Percentiles rank a stretch among this genome's conserved stretches.
These are phyloP conservation scores for Rhodotorula sp. DNA, from an alignment of 1,284 basidiomycete genomes.

Conservation along the genomic window DNA sequence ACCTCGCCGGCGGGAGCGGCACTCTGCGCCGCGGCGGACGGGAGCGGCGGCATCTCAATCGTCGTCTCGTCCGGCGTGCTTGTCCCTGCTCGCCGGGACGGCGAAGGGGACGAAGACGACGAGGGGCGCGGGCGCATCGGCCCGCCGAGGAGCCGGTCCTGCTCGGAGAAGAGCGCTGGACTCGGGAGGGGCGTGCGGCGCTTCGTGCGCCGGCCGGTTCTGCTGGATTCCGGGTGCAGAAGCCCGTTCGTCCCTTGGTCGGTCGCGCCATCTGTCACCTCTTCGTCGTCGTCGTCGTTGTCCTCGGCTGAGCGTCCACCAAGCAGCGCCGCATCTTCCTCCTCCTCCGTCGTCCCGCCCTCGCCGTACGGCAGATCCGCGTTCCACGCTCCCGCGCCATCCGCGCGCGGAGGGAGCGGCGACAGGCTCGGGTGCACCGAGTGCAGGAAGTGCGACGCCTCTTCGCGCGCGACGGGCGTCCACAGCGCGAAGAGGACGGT, in stretches of 20 bases:
- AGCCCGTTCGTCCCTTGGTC: not conserved
- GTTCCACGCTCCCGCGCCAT: too few relatives aligned
- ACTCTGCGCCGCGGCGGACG: not conserved
- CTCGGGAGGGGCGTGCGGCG: not conserved
- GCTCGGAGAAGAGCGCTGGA: conserved; percentile 28
- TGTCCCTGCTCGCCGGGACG: too few relatives aligned
- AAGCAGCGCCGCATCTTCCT: not conserved
- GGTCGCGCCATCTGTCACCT: too few relatives aligned
- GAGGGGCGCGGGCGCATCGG: not conserved
- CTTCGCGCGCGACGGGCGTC: conserved; percentile 62
- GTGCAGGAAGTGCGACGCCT: conserved; percentile 30
- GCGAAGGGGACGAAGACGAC: not conserved
- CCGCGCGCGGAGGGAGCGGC: not conserved
- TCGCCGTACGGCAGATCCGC: not conserved
- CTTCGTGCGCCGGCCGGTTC: too few relatives aligned
- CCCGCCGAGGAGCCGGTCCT: conserved; percentile 24
- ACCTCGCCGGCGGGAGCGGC: not conserved
- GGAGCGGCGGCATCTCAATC: conserved; percentile 4
- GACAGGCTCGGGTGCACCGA: conserved; percentile 18
- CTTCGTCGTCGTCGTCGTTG: too few relatives aligned
- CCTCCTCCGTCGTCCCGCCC: not conserved
- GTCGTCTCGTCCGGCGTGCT: not conserved
- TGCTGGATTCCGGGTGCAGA: too few relatives aligned
- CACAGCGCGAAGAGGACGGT: conserved; percentile 85
- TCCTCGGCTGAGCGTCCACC: too few relatives aligned